Base-by-base conservation (phyloP, 805 yeast genomes). In the Nakazawaea siamensis region DNA sequence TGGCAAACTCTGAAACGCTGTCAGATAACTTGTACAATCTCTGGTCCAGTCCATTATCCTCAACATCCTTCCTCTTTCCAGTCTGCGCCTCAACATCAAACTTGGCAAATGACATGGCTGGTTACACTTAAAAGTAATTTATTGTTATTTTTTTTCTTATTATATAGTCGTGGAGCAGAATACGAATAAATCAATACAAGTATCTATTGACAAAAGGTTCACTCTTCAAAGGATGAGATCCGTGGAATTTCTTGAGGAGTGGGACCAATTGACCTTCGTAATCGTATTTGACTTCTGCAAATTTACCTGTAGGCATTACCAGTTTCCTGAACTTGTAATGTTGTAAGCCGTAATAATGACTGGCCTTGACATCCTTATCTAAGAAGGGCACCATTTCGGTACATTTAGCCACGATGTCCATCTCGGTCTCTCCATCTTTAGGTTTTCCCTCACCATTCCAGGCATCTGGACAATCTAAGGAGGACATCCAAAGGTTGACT, bases 81-180 rank as follows among this genome's bases (percentile, higher is more conserved):
- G 45, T 57, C 42, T 71, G 76, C 1, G 76, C 70, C 47, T 71
- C 76, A 10, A 63, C 34, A 46, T 70, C 76, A 40, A 56, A 58
- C 37, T 68, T 67, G 27, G 76, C 76, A 58, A 71, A 71, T 11
- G 78, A 71, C 78, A 71, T 71, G 6, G n/a, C 31, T 9, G 29
- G n/a, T 10, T 20, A 10, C 10, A 8, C 23, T 20, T 10, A 20
- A 12, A 24, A 9, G 8, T 12, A 24, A 24, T 10, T 13, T 12
- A n/a, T n/a, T n/a, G n/a, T n/a, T n/a, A n/a, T n/a, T n/a, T n/a
- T n/a, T n/a, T n/a, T n/a, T n/a, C n/a, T n/a, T n/a, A n/a, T n/a
- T n/a, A n/a, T n/a, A n/a, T n/a, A n/a, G n/a, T n/a, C n/a, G n/a
- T n/a, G n/a, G n/a, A n/a, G n/a, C n/a, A n/a, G n/a, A n/a, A n/a